These are phyloP conservation scores for Ensete ventricosum DNA, from an alignment of 176 grass and related monocot species.

Conservation along the genomic window DNA sequence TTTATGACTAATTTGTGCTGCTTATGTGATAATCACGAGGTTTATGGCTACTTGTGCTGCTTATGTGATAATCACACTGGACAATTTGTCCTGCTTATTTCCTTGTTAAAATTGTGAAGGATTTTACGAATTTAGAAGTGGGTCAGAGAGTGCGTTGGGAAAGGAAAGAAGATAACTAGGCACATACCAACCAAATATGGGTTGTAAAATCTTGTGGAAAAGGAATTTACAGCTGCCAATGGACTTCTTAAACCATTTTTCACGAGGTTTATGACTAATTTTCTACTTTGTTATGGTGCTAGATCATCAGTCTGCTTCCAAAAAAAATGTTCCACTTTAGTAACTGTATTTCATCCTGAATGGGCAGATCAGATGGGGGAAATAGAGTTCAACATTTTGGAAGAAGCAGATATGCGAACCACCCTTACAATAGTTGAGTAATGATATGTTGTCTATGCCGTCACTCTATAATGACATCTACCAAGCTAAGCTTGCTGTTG, in stretches of 20 bases:
- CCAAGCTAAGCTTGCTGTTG: too few species aligned
- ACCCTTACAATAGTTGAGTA: slow-evolving; percentile 6
- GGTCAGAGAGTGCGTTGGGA: slow-evolving; percentile 22
- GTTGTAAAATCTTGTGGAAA: slow-evolving; percentile 23
- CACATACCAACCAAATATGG: slow-evolving; percentile 22
- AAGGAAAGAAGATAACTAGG: slow-evolving; percentile 23
- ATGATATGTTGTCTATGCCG: slow-evolving; percentile 10
- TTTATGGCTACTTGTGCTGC: too few species aligned
- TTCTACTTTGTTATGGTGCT: slow-evolving; percentile 20
- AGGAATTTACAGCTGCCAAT: slow-evolving; percentile 28
- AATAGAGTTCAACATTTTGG: slow-evolving; percentile 29
- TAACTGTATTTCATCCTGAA: slow-evolving; percentile 17
- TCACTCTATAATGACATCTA: slow-evolving; percentile 20
- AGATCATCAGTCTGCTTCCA: slow-evolving; percentile 17
- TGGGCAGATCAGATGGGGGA: slow-evolving; percentile 25
- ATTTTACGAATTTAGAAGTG: slow-evolving; percentile 23
- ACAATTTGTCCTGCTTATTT: slow-evolving; percentile 20
- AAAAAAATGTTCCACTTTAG: slow-evolving; percentile 21
- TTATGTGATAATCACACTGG: too few species aligned
- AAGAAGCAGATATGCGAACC: slow-evolving; percentile 24
- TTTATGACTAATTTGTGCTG: too few species aligned
- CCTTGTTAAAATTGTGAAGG: slow-evolving; percentile 26
- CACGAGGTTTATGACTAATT: slow-evolving; percentile 8
- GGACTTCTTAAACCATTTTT: slow-evolving; percentile 18
- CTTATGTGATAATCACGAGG: too few species aligned